These are phyloP conservation scores for Cystobasidium pallidum DNA, from an alignment of 1,284 basidiomycete species.

Conservation along the genomic window DNA sequence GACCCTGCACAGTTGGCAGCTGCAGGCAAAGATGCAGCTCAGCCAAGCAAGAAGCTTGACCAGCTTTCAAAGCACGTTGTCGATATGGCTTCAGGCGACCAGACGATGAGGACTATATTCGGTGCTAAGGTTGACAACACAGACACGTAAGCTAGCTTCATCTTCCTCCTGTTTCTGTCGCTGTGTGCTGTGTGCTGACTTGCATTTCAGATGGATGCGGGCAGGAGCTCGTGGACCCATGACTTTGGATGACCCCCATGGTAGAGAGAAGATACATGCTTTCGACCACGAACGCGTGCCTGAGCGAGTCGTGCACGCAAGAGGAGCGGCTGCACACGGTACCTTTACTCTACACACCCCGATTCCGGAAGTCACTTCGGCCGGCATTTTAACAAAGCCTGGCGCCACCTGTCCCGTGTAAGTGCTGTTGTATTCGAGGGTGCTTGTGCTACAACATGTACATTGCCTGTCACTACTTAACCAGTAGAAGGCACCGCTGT, in stretches of 20 bases:
- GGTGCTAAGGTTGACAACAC: slow-evolving; percentile 52
- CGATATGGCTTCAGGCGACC: slow-evolving; percentile 45
- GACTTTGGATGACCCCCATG: slow-evolving; percentile 48
- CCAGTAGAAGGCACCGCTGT: too few relatives aligned
- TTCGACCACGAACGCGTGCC: slow-evolving; percentile 62
- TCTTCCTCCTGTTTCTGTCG: not conserved
- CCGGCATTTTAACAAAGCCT: slow-evolving; percentile 69
- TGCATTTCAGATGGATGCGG: slow-evolving; percentile 34
- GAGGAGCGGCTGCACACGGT: slow-evolving; percentile 70
- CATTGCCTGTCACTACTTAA: not conserved
- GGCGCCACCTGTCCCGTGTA: slow-evolving; percentile 67
- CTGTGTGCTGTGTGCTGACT: not conserved
- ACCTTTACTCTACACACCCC: slow-evolving; percentile 73
- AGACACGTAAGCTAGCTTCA: slow-evolving; percentile 36
- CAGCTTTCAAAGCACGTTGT: slow-evolving; percentile 33
- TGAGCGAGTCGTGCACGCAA: slow-evolving; percentile 61
- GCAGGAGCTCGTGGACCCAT: slow-evolving; percentile 49
- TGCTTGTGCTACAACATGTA: too few relatives aligned
- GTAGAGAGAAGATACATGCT: slow-evolving; percentile 49
- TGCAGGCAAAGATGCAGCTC: slow-evolving; percentile 26
- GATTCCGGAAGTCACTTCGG: slow-evolving; percentile 67
- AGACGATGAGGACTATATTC: slow-evolving; percentile 46
- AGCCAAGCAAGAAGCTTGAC: slow-evolving; percentile 29
- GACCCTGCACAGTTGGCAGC: slow-evolving; percentile 9
- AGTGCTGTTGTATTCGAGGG: not conserved